A percentile compares a stretch with the other conserved stretches of the same genome.
These are phyloP conservation scores for Reutealis trisperma DNA, from an alignment of 345 rosid species.

Conservation along the genomic window DNA sequence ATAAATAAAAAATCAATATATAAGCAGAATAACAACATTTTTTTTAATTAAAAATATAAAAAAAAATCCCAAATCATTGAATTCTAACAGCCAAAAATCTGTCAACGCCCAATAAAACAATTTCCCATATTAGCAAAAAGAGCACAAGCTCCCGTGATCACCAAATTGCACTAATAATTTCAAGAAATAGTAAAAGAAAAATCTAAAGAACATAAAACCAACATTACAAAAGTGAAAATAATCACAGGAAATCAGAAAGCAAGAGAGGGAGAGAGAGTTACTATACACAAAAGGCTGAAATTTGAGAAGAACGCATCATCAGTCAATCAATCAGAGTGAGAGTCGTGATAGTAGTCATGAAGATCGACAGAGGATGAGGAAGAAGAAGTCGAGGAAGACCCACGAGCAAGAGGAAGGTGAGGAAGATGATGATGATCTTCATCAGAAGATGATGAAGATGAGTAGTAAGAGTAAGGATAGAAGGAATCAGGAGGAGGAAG, in stretches of 20 bases:
- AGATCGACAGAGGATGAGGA: constrained; percentile 34
- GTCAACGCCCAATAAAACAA: not conserved
- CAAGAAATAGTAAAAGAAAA: not conserved
- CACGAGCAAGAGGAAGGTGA: not conserved
- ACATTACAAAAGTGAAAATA: not conserved
- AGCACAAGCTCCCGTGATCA: not conserved
- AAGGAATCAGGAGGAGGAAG: constrained; percentile 62
- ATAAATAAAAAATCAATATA: not conserved
- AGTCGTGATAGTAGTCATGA: constrained; percentile 42
- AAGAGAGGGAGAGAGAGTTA: not conserved
- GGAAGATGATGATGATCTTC: constrained; percentile 6
- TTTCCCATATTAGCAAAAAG: not conserved
- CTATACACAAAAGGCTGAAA: not conserved
- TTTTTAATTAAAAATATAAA: too few relatives aligned
- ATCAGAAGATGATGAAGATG: constrained; percentile 22
- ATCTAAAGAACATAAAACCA: not conserved
- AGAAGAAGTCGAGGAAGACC: not conserved
- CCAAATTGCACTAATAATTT: too few relatives aligned
- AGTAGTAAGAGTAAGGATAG: constrained; percentile 40
- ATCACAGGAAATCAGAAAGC: not conserved
- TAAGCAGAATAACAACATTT: not conserved
- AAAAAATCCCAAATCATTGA: not conserved
- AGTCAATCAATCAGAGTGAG: constrained; percentile 49
- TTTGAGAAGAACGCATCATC: constrained; percentile 6
- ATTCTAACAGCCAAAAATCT: not conserved